Conservation (phyloP, 129 eudicot species). For the Calendula officinalis region DNA sequence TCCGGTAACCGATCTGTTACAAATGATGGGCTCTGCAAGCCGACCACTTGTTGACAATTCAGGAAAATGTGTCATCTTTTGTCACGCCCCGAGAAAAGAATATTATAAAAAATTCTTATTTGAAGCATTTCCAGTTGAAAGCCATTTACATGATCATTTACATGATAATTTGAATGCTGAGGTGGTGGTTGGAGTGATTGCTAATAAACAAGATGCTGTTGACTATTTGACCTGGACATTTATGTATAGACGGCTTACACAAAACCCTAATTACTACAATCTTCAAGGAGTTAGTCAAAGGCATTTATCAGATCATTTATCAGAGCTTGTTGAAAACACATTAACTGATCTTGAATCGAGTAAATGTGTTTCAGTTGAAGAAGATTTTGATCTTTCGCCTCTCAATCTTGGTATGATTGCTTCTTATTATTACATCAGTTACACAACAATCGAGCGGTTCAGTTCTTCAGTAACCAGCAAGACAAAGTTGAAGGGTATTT, state of each 20-base stretch:
- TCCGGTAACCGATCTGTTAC: constrained; percentile 87
- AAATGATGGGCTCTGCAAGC: constrained; percentile 95
- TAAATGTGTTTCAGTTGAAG: constrained; percentile 63
- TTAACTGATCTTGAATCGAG: constrained; percentile 69
- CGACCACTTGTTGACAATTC: constrained; percentile 85
- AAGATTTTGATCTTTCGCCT: constrained; percentile 58
- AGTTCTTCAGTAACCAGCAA: constrained; percentile 67
- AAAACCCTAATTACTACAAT: constrained; percentile 85
- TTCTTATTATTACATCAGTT: constrained; percentile 73
- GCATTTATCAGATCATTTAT: constrained; percentile 80
- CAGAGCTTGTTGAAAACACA: constrained; percentile 84
- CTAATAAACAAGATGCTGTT: constrained; percentile 86
- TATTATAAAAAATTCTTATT: constrained; percentile 81
- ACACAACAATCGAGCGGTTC: constrained; percentile 78
- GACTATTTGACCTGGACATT: constrained; percentile 93
- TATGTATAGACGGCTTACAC: constrained; percentile 90
- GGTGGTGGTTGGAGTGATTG: constrained; percentile 63
- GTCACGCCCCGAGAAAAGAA: constrained; percentile 90
- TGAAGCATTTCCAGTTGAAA: constrained; percentile 87
- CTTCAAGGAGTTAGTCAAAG: constrained; percentile 86
- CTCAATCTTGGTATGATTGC: constrained; percentile 77
- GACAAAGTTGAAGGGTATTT: constrained; percentile 76
- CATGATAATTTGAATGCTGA: constrained; percentile 90
- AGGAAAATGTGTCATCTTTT: constrained; percentile 83
- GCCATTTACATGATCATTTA: constrained; percentile 77